Base-by-base conservation (phyloP, 495 filamentous ascomycete species). In the Penicillium pulvis region DNA sequence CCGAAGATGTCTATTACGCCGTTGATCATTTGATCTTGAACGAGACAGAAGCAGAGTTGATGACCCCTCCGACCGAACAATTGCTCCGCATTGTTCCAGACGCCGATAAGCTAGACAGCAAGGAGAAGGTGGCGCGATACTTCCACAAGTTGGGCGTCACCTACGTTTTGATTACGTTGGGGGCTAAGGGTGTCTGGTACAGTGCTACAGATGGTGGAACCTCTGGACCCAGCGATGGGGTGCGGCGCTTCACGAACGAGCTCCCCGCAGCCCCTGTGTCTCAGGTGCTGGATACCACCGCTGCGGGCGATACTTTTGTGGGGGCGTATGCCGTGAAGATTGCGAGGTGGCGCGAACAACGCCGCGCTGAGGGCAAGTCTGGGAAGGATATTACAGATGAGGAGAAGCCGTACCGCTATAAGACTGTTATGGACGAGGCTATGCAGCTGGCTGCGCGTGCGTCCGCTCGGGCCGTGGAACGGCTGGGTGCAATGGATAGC, bases 301-400 rank as follows among this genome's bases (percentile, higher is more conserved):
- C 88, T 1, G 94, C 93, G 16, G 94, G 94, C 0, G 94, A 98
- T 71, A 96, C 93, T 5, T 98, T 96, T 73, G 90, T 95, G 3
- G 94, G 94, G 3, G 85, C 80, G 41, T 97, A 96, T 75, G 90
- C 93, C 4, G 84, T 93, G 19, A 80, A 82, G 50, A 79, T 88
- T 24, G 76, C 74, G 51, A 65, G 68, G 42, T 77, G 72, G 76
- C 75, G 74, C 30, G 75, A 74, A 49, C 62, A 64, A 31, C 64
- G 71, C 49, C 70, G 72, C 39, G 54, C 43, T 43, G 69, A 68
- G 20, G 75, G 70, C 17, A 72, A 71, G 55, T 69, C 71, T 9
- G 71, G 70, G 4, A 57, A 66, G 35, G 73, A 75, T 45, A 14
- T 79, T 19, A 60, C 58, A 4, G 56, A 31, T 14, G 81, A 79